Conservation (phyloP, 805 yeast species). For the Candida awuae region DNA sequence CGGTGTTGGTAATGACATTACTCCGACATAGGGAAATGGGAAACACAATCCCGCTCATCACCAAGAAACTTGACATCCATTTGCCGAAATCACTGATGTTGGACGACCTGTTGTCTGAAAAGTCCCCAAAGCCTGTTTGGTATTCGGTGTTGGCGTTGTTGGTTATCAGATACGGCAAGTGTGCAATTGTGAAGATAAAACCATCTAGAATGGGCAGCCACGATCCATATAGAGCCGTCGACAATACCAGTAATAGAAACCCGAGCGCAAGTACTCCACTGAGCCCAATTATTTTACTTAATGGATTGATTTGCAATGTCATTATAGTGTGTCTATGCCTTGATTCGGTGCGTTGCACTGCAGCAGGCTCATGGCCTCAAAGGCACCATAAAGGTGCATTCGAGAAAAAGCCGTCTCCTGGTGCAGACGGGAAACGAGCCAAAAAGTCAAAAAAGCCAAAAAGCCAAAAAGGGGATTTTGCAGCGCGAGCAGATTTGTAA, state of each 20-base stretch:
- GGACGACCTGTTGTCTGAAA: constrained; percentile 43
- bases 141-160: constrained; percentile 33
- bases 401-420: too few relatives aligned
- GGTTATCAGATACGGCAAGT: constrained; percentile 60
- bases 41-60: constrained; percentile 64
- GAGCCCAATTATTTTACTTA: constrained; percentile 69
- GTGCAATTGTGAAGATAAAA: constrained; percentile 57
- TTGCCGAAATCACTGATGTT: constrained; percentile 69
- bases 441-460: too few relatives aligned
- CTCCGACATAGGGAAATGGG: constrained; percentile 77
- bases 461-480: too few relatives aligned
- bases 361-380: too few relatives aligned
- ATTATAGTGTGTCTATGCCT: not conserved
- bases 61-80: constrained; percentile 68
- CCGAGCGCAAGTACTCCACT: constrained; percentile 81
- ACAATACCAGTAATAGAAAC: constrained; percentile 75
- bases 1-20: constrained; percentile 57
- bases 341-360: too few relatives aligned
- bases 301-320: constrained; percentile 38
- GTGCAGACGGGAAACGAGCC: too few relatives aligned
- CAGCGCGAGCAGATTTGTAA: too few relatives aligned
- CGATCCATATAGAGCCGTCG: constrained; percentile 81
- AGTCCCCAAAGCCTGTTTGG: constrained; percentile 42
- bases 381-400: too few relatives aligned
- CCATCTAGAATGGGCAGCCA: constrained; percentile 83